Percentiles rank a stretch among this genome's conserved stretches.
Evolutionary conservation across 2,329 filamentous ascomycete species (phyloP).

Genomic region (Didymella sp.): DNA sequence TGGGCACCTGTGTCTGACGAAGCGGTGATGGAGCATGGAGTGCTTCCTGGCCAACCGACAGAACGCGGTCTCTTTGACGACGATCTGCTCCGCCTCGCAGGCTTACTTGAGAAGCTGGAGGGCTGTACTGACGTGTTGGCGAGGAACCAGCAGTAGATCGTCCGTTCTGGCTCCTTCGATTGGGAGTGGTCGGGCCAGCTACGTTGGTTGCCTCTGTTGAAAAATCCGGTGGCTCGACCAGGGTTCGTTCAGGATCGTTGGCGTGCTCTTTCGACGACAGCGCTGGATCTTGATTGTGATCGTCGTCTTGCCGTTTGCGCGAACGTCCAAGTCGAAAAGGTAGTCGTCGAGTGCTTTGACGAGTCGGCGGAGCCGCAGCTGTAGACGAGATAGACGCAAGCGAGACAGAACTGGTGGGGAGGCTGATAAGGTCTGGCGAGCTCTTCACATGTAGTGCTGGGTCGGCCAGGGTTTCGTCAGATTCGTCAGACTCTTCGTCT

Average conservation of each 20-base stretch:
- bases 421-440: not conserved
- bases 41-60: slow-evolving; percentile 15
- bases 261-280: not conserved
- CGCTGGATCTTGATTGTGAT: not conserved
- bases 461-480: not conserved
- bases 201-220: not conserved
- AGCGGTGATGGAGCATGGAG: slow-evolving; percentile 25
- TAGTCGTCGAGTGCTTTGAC: slow-evolving; percentile 27
- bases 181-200: not conserved
- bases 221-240: not conserved
- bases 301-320: not conserved
- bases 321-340: slow-evolving; percentile 33
- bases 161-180: slow-evolving; percentile 16
- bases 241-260: not conserved
- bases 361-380: slow-evolving; percentile 5
- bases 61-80: slow-evolving; percentile 8
- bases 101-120: slow-evolving; percentile 25
- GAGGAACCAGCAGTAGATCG: slow-evolving; percentile 13
- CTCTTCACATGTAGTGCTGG: not conserved
- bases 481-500: slow-evolving; percentile 24
- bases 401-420: not conserved
- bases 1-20: slow-evolving; percentile 26
- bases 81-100: slow-evolving; percentile 26
- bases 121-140: slow-evolving; percentile 8
- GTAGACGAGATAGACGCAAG: not conserved